Evolutionary conservation across 1,284 basidiomycete species (phyloP).

Genomic region (Earliella scabrosa): DNA sequence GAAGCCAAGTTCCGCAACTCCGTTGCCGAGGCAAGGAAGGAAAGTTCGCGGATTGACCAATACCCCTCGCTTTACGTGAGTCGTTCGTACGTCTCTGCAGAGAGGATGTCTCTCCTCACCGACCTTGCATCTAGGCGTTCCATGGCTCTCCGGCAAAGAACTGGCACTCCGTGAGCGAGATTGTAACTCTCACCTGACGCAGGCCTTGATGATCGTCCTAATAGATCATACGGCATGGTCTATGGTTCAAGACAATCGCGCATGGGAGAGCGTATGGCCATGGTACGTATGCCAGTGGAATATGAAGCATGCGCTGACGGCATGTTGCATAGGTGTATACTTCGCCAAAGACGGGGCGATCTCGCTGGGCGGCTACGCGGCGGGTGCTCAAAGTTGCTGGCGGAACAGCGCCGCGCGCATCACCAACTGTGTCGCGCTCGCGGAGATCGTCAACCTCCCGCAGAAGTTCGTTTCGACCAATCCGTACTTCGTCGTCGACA

Average conservation of each 20-base stretch:
- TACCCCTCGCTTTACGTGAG: slow-evolving; percentile 63
- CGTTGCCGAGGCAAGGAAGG: slow-evolving; percentile 39
- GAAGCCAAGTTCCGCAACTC: slow-evolving; percentile 61
- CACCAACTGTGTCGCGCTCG: slow-evolving; percentile 55
- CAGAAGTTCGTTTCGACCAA: slow-evolving; percentile 48
- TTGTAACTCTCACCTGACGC: too few relatives aligned
- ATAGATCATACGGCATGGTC: slow-evolving; percentile 69
- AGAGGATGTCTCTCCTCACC: too few relatives aligned
- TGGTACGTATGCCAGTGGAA: slow-evolving; percentile 38
- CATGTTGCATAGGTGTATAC: slow-evolving; percentile 53
- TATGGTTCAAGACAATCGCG: slow-evolving; percentile 56
- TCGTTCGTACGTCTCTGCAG: too few relatives aligned
- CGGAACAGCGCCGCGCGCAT: slow-evolving; percentile 48
- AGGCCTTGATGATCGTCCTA: neutral
- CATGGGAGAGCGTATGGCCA: slow-evolving; percentile 63
- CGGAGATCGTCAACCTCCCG: slow-evolving; percentile 64
- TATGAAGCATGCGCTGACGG: neutral
- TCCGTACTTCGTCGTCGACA: slow-evolving; percentile 59
- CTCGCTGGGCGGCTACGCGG: slow-evolving; percentile 51
- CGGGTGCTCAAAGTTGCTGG: slow-evolving; percentile 44
- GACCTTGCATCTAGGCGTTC: slow-evolving; percentile 61
- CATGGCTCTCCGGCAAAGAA: slow-evolving; percentile 63
- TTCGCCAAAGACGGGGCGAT: slow-evolving; percentile 57
- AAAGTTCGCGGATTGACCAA: slow-evolving; percentile 41
- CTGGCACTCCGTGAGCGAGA: slow-evolving; percentile 76